Evolutionary conservation across 345 rosid species (phyloP), one percentile per base, ranked within the genome.

Genomic region (Populus tremula): DNA sequence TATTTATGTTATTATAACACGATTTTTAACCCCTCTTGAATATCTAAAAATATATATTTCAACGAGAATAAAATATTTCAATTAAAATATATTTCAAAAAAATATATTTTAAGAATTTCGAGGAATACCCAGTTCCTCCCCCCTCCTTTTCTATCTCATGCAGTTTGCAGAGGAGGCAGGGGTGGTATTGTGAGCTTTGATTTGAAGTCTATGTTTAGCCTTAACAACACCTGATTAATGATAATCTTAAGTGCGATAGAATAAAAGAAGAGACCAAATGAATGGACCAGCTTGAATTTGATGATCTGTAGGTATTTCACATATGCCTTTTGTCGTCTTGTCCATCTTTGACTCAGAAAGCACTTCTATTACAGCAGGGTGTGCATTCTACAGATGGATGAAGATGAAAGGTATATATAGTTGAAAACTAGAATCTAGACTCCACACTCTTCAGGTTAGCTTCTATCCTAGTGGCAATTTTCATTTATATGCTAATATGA

Each of bases 251-350:
- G 67, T 47, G 90, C 29, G 89, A 91, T 79, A 89, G 97, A 79
- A 94, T 95, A 73, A 88, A 79, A 83, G 89, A 89, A 71, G 99
- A 90, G 88, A 87, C 92, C n/a, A 90, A 89, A 84, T 86, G 91
- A 76, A 64, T 93, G 76, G 88, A 91, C 73, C 78, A 86, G 75
- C 91, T 92, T 75, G 93, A 96, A 81, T 86, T 91, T 72, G 98
- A 93, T 83, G 99, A 93, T 81, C 85, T 93, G 31, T 96, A 93
- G 98, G 99, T 95, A 75, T 67, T 67, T 77, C 27, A 74, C 45
- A 76, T 74, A 27, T 69, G 56, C 69, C 71, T 39, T 20, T 76
- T 61, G 20, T 70, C 63, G 36, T 76, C 36, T 9, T 56, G 43
- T 79, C 68, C 27, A 27, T 27, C 67, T 65, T 56, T 73, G 41